Base-by-base conservation (phyloP, 257 asterid species). In the Primulina eburnea region DNA sequence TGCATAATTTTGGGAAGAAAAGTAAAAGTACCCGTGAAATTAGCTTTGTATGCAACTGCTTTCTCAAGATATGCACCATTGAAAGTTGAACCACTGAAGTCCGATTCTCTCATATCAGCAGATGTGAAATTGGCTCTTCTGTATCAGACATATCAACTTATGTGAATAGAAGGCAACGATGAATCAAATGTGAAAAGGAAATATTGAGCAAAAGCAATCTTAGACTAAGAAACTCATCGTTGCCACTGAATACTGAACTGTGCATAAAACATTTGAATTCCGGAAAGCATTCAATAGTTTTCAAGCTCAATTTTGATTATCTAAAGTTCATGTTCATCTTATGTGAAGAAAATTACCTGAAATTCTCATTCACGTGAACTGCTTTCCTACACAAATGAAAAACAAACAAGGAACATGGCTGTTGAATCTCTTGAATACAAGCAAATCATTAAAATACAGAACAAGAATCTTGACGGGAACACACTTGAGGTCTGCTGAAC, bases 101-200 rank as follows among this genome's bases (percentile, higher is more conserved):
- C 88, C 20, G 97, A 89, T 81, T 93, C 95, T 85, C 97, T 89
- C 99, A 89, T 90, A 75, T 90, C 99, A 69, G 99, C 97, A 73
- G 96, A 30, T 57, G 99, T 90, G 96, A 93, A 93, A 82, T 93
- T 90, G 63, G 99, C 99, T 82, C 97, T 83, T 81, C 99, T 93
- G 95, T 75, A 76, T 79, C 85, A 79, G 56, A 70, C 81, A 81
- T 76, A 71, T 75, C 78, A 71, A 86, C 70, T 60, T 37, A 74
- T 69, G 75, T 79, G 76, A 83, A 77, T 72, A 77, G 79, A 66
- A 47, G 69, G 73, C 77, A 50, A 50, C 56, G 5, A 50, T 16
- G 0, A 43, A 50, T 50, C 20, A 50, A 3, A 16, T 16, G 20
- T 16, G 56, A 2, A 50, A 50, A 16, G 56, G 20, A 16, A 16